These are phyloP conservation scores for Linum usitatissimum DNA, from an alignment of 345 rosid species.

Conservation along the genomic window DNA sequence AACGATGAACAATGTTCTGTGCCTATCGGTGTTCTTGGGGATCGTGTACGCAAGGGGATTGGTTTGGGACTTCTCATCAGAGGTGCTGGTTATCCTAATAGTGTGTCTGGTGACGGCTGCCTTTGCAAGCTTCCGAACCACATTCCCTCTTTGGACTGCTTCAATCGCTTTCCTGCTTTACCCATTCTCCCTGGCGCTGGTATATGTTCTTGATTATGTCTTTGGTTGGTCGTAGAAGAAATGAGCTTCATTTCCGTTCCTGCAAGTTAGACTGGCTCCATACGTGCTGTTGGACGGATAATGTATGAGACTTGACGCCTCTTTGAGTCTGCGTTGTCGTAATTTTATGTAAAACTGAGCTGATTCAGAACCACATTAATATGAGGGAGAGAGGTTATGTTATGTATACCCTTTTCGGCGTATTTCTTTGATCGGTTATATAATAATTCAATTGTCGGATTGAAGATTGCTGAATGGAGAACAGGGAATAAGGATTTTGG, in stretches of 20 bases:
- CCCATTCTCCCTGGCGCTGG: constrained; percentile 75
- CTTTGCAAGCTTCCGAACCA: constrained; percentile 79
- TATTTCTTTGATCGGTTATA: too few relatives aligned
- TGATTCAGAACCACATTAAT: too few relatives aligned
- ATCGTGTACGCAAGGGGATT: constrained; percentile 70
- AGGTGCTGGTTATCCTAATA: constrained; percentile 75
- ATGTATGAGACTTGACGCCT: too few relatives aligned
- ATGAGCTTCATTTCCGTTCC: neutral
- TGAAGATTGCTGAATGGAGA: too few relatives aligned
- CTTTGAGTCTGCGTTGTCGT: too few relatives aligned
- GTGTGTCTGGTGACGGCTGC: constrained; percentile 74
- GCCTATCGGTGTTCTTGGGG: constrained; percentile 82
- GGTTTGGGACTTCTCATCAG: constrained; percentile 94
- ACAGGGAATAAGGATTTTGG: too few relatives aligned
- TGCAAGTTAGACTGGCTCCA: neutral
- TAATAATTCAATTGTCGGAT: too few relatives aligned
- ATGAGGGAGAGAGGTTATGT: too few relatives aligned
- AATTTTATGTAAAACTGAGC: too few relatives aligned
- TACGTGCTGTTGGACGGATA: neutral
- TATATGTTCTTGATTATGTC: constrained; percentile 70
- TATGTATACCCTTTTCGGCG: too few relatives aligned
- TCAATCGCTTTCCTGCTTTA: constrained; percentile 58
- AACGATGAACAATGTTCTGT: constrained; percentile 83
- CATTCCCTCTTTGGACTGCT: constrained; percentile 88
- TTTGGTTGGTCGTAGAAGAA: constrained; percentile 76